phyloP scores from a whole-genome alignment of 306 rosid genomes.

The Senna siamea region DNA sequence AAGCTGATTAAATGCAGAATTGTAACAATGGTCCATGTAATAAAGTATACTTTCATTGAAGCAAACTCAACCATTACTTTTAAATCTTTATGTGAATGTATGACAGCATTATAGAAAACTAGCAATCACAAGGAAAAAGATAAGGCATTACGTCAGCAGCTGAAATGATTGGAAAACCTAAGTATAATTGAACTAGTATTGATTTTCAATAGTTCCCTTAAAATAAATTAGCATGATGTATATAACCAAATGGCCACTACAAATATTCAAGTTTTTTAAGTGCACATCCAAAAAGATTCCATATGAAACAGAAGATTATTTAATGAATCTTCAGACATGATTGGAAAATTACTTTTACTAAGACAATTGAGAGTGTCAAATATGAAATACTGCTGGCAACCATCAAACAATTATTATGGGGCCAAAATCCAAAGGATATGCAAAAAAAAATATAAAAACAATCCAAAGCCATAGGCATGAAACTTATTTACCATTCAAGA shows the following conservation, averaged over 20 bases:
- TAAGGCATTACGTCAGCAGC: background rate
- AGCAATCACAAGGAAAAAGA: slow-evolving; percentile 15
- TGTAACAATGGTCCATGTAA: too few relatives aligned
- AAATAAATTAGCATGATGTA: slow-evolving; percentile 19
- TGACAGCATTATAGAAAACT: background rate
- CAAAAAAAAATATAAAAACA: too few relatives aligned
- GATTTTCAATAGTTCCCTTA: slow-evolving; percentile 18
- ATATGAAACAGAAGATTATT: slow-evolving; percentile 1
- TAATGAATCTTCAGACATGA: slow-evolving; percentile 13
- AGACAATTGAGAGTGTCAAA: background rate
- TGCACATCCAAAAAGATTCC: background rate
- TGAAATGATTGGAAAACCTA: slow-evolving; percentile 11
- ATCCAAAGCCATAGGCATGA: background rate
- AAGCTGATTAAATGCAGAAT: too few relatives aligned
- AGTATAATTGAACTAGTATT: background rate
- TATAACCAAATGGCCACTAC: slow-evolving; percentile 7
- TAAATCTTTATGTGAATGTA: background rate
- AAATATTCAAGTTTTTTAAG: background rate
- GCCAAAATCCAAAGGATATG: background rate
- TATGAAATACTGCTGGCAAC: slow-evolving; percentile 20
- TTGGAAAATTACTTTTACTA: background rate
- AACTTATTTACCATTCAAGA: slow-evolving; percentile 72
- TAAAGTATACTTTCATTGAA: slow-evolving; percentile 6
- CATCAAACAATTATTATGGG: background rate
- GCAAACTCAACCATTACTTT: background rate